Evolutionary conservation across 192 early-diverging fungal species (phyloP), one percentile per base, ranked within the genome.

Genomic region (Chytriomyces sp.): DNA sequence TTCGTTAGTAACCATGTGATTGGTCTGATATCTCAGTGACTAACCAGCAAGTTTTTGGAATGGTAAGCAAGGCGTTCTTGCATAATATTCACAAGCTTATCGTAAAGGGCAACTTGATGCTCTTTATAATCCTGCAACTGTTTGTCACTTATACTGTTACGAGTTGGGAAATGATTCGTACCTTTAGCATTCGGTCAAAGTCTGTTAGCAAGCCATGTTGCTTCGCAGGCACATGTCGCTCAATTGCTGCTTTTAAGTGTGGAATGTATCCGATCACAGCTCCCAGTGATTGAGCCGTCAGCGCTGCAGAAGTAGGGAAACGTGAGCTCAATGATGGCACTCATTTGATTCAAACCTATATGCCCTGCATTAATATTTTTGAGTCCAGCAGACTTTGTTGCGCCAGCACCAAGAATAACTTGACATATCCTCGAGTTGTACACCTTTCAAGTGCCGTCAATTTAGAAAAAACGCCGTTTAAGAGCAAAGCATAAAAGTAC

Each of bases 351-450:
- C 78, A 62, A 85, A 93, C 92, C 90, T 65, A 99, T 84, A 82
- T 99, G 98, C 68, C 96, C 95, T 9, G 98, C 98, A 4, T 95
- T 93, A 45, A 99, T 99, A 80, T 95, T 96, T 70, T 97, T 95
- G 24, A 99, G 82, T 23, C 98, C 98, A 9, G 96, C 97, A n/a
- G 96, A 97, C 43, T 90, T 88, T 89, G 96, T 95, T 0, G 98
- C 98, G 2, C 98, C 98, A 7, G 96, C 97, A 6, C 97, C 98
- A 13, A 99, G 88, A 81, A 99, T 98, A 1, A 98, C 95, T 83
- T 98, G 96, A 82, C 97, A 98, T 7, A 92, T 91, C 67, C 95
- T 80, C 5, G 96, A 97, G 80, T 99, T 99, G 85, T 97, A 98
- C 16, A 95, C 75, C 92, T 97, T 82, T 45, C 77, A 75, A 53